A percentile compares a stretch with the other conserved stretches of the same genome.
Conservation (phyloP, 2,329 filamentous ascomycete genomes). For the Fusarium subtropicale region DNA sequence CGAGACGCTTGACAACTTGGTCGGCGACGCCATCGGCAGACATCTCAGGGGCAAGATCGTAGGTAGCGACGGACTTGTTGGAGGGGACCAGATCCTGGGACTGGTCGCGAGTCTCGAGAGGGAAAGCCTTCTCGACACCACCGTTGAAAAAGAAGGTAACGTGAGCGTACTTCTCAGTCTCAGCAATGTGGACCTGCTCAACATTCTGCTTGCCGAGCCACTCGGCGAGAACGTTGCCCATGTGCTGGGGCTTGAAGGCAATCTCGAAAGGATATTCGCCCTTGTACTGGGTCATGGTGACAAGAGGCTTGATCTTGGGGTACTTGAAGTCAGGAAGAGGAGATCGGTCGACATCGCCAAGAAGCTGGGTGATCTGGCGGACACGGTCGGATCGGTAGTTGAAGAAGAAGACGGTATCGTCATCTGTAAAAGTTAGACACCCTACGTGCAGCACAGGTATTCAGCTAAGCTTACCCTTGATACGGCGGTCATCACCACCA, state of each 20-base stretch:
- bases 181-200: slow-evolving; percentile 95
- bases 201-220: slow-evolving; percentile 91
- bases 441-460: neutral
- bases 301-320: slow-evolving; percentile 85
- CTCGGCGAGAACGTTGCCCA: slow-evolving; percentile 98
- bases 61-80: slow-evolving; percentile 90
- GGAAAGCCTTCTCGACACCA: slow-evolving; percentile 95
- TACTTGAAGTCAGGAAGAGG: slow-evolving; percentile 92
- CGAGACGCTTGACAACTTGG: slow-evolving; percentile 88
- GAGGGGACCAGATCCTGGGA: slow-evolving; percentile 81
- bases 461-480: slow-evolving; percentile 73
- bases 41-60: slow-evolving; percentile 96
- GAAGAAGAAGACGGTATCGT: slow-evolving; percentile 99
- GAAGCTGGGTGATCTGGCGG: slow-evolving; percentile 92
- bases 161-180: slow-evolving; percentile 99
- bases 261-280: slow-evolving; percentile 90
- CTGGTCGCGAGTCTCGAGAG: slow-evolving; percentile 90
- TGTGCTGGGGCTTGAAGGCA: slow-evolving; percentile 93
- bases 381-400: slow-evolving; percentile 99
- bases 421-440: slow-evolving; percentile 65
- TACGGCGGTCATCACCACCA: slow-evolving; percentile 84
- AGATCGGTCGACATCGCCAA: slow-evolving; percentile 92
- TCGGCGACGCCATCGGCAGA: slow-evolving; percentile 89
- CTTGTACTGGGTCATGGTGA: slow-evolving; percentile 99
- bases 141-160: slow-evolving; percentile 99